phyloP scores from a whole-genome alignment of 805 yeast genomes.

The Candida xiaguanensis region DNA sequence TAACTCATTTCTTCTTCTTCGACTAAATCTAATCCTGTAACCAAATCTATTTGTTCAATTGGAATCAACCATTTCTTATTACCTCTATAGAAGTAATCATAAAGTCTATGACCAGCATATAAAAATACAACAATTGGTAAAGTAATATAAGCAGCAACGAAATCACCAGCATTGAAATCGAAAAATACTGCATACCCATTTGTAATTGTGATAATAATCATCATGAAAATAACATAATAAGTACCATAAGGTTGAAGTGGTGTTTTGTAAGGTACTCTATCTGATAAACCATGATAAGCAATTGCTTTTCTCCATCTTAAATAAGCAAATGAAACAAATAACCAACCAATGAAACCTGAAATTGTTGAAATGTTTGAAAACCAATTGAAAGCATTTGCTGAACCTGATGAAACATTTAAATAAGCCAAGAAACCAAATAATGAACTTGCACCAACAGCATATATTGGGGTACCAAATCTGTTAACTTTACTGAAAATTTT shows the following conservation, averaged over 20 bases:
- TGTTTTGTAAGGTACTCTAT: conserved; percentile 57
- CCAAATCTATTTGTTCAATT: conserved; percentile 55
- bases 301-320: conserved; percentile 66
- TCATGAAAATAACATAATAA: conserved; percentile 48
- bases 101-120: conserved; percentile 56
- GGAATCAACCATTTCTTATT: conserved; percentile 42
- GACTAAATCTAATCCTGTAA: conserved; percentile 56
- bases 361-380: conserved; percentile 62
- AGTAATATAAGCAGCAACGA: conserved; percentile 71
- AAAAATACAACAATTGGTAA: conserved; percentile 52
- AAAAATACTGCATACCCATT: conserved; percentile 72
- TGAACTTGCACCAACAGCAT: conserved; percentile 28
- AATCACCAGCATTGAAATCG: conserved; percentile 52
- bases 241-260: conserved; percentile 56
- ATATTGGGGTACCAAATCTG: conserved; percentile 42
- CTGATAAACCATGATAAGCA: conserved; percentile 45
- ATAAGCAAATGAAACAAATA: conserved; percentile 49
- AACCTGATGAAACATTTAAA: conserved; percentile 50
- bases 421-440: conserved; percentile 46
- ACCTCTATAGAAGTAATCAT: conserved; percentile 28
- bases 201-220: conserved; percentile 56
- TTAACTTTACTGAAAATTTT: conserved; percentile 30
- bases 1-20: conserved; percentile 48
- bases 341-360: conserved; percentile 66
- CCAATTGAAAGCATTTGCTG: conserved; percentile 59